A percentile compares a stretch with the other conserved stretches of the same genome.
Conservation (phyloP, 2,329 filamentous ascomycete species). For the Exophiala oligosperma region DNA sequence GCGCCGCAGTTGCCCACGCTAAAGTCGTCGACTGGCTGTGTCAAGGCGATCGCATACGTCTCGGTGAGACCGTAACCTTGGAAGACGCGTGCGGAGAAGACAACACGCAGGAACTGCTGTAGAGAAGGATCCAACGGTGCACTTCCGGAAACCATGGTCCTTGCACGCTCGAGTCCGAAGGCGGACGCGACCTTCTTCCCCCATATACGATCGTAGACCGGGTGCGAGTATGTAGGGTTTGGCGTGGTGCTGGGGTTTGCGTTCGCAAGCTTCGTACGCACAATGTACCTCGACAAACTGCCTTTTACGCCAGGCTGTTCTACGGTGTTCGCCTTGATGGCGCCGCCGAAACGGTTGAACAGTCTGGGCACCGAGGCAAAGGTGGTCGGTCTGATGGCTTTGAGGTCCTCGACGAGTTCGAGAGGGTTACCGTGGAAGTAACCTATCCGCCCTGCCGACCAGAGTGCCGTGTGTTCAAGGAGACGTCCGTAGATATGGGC, state of each 20-base stretch:
- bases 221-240: slow-evolving; percentile 65
- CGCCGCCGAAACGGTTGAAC: slow-evolving; percentile 85
- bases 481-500: slow-evolving; percentile 93
- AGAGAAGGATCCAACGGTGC: slow-evolving; percentile 87
- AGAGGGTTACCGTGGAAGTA: slow-evolving; percentile 93
- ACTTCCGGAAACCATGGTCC: slow-evolving; percentile 79
- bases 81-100: slow-evolving; percentile 73
- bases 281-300: slow-evolving; percentile 74
- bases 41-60: slow-evolving; percentile 75
- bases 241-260: slow-evolving; percentile 46
- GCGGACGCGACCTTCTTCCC: slow-evolving; percentile 81
- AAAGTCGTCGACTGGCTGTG: slow-evolving; percentile 71
- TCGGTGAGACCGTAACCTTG: slow-evolving; percentile 96
- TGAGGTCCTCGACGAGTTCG: slow-evolving; percentile 82
- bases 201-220: slow-evolving; percentile 70
- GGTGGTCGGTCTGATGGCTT: slow-evolving; percentile 76
- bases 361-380: slow-evolving; percentile 89
- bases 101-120: slow-evolving; percentile 83
- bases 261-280: slow-evolving; percentile 76
- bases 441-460: slow-evolving; percentile 72
- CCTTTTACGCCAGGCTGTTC: slow-evolving; percentile 79
- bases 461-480: slow-evolving; percentile 72
- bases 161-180: slow-evolving; percentile 73
- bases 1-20: slow-evolving; percentile 78
- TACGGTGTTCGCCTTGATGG: slow-evolving; percentile 75